A percentile compares a stretch with the other conserved stretches of the same genome.
These are phyloP conservation scores for Avena atlantica DNA, from an alignment of 176 grass and related monocot genomes.

Conservation along the genomic window DNA sequence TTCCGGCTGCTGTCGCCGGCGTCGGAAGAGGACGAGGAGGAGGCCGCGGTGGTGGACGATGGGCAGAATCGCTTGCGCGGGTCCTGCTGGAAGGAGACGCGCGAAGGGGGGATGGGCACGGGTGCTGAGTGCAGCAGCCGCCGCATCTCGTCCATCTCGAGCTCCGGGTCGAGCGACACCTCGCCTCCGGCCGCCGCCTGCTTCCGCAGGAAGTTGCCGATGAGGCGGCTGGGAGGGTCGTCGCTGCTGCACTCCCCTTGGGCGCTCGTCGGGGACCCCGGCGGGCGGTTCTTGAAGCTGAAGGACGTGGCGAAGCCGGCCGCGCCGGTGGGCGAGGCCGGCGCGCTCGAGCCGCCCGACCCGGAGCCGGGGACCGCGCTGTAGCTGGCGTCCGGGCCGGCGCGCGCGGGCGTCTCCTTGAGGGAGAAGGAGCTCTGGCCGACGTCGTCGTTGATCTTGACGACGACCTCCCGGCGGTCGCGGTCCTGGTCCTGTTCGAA, in stretches of 20 bases:
- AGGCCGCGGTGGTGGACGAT: conserved; percentile 43
- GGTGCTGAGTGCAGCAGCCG: conserved; percentile 20
- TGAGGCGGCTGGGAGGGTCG: conserved; percentile 78
- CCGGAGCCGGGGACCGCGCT: neutral
- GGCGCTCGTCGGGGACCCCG: conserved; percentile 13
- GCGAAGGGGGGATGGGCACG: conserved; percentile 35
- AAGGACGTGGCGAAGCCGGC: conserved; percentile 49
- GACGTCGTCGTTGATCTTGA: conserved; percentile 73
- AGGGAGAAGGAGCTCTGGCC: conserved; percentile 29
- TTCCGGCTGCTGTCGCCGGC: conserved; percentile 37
- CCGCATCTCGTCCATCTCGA: conserved; percentile 76
- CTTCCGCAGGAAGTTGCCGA: conserved; percentile 75
- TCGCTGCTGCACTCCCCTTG: conserved; percentile 53
- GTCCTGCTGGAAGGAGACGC: conserved; percentile 71
- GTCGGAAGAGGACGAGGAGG: conserved; percentile 35
- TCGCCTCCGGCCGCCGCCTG: conserved; percentile 61
- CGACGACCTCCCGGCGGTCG: conserved; percentile 67
- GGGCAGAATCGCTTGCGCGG: conserved; percentile 40
- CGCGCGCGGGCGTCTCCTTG: neutral
- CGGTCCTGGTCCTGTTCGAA: conserved; percentile 55
- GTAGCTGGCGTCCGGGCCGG: neutral
- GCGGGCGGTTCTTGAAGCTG: conserved; percentile 64
- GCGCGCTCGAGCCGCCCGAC: conserved; percentile 23
- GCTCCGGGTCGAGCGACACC: conserved; percentile 64
- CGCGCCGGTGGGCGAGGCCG: conserved; percentile 32